phyloP scores from a whole-genome alignment of 768 basidiomycete species.

The Phlegmacium glaucopus region DNA sequence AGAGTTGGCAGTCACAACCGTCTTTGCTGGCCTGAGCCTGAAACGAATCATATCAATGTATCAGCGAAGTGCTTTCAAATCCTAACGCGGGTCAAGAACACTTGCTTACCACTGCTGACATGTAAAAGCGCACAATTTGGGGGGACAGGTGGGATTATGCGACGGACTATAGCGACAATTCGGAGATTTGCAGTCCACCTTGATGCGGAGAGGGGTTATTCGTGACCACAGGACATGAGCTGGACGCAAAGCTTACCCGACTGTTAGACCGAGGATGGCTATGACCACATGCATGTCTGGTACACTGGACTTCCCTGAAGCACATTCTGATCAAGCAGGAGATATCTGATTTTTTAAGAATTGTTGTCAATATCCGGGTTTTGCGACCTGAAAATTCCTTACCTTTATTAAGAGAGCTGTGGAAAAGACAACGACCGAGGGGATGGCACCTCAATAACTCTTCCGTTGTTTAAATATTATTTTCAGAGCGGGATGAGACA shows the following conservation, averaged over 20 bases:
- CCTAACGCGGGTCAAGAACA: neutral
- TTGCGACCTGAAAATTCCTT: neutral
- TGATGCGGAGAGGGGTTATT: slow-evolving; percentile 1
- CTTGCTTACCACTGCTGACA: slow-evolving; percentile 37
- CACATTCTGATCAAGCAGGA: slow-evolving; percentile 32
- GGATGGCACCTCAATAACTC: neutral
- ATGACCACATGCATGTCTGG: slow-evolving; percentile 37
- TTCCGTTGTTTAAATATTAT: slow-evolving; percentile 12
- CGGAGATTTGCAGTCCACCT: slow-evolving; percentile 41
- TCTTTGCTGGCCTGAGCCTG: slow-evolving; percentile 28
- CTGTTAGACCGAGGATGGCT: slow-evolving; percentile 21
- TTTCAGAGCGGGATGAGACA: slow-evolving; percentile 8
- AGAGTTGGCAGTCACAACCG: slow-evolving; percentile 14
- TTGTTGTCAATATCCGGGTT: too few species aligned
- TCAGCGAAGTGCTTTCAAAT: neutral
- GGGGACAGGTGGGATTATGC: slow-evolving; percentile 30
- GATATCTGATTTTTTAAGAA: neutral
- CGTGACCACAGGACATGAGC: slow-evolving; percentile 2
- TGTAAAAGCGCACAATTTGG: slow-evolving; percentile 31
- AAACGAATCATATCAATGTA: too few species aligned
- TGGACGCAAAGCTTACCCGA: slow-evolving; percentile 16
- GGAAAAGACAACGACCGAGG: neutral
- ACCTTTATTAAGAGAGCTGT: neutral
- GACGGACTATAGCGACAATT: slow-evolving; percentile 41
- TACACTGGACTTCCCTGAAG: slow-evolving; percentile 36